Conservation (phyloP, 306 rosid species). For the Rubus idaeus region DNA sequence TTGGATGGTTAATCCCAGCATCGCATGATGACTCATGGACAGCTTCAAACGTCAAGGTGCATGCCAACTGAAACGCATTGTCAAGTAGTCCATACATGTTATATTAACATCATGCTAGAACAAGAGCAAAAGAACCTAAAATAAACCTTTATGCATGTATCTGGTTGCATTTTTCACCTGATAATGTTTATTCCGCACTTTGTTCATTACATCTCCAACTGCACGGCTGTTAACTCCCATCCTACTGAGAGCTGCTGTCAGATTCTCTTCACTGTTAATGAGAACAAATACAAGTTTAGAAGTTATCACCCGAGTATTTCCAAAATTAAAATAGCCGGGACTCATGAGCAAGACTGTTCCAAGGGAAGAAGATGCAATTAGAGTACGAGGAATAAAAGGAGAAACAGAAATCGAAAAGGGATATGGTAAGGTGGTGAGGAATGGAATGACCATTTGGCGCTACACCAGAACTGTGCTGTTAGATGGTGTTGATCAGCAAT, state of each 20-base stretch:
- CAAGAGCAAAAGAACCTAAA: constrained; percentile 15
- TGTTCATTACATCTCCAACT: constrained; percentile 72
- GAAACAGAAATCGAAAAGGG: background rate
- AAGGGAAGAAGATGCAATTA: background rate
- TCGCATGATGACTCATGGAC: constrained; percentile 67
- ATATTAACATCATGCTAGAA: constrained; percentile 17
- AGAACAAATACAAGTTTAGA: background rate
- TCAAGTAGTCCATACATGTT: constrained; percentile 24
- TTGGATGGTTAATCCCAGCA: constrained; percentile 98
- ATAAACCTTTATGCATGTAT: constrained; percentile 20
- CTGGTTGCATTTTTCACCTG: constrained; percentile 49
- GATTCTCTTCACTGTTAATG: constrained; percentile 73
- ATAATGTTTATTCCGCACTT: constrained; percentile 85
- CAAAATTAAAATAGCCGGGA: background rate
- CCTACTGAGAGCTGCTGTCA: constrained; percentile 80
- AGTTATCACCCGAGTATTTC: background rate
- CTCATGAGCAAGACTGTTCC: background rate
- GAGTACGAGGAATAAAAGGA: background rate
- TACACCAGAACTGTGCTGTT: background rate
- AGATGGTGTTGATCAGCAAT: constrained; percentile 8
- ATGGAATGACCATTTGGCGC: background rate
- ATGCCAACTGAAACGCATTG: constrained; percentile 67
- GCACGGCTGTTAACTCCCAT: constrained; percentile 80
- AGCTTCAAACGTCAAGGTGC: constrained; percentile 94
- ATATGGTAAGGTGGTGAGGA: background rate